A percentile compares a stretch with the other conserved stretches of the same genome.
These are phyloP conservation scores for Daldinia bambusicola DNA, from an alignment of 495 filamentous ascomycete genomes.

Conservation along the genomic window DNA sequence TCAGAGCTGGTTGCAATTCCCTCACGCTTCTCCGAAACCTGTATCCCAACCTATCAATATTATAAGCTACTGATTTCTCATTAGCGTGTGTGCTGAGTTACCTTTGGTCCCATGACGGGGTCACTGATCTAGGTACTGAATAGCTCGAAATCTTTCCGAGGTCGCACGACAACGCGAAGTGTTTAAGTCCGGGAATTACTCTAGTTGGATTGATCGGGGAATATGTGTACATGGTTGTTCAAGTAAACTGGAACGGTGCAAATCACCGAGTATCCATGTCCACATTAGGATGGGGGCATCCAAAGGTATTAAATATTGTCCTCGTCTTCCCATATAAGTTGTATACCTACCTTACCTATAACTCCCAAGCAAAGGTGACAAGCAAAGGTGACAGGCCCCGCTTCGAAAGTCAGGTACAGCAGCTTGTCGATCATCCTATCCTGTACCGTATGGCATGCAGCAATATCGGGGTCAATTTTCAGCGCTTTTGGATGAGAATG, in stretches of 20 bases:
- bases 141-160: slow-evolving; percentile 1
- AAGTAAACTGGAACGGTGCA: neutral
- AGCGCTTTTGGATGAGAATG: neutral
- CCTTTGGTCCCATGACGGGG: slow-evolving; percentile 25
- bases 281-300: neutral
- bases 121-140: slow-evolving; percentile 1
- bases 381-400: neutral
- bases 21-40: neutral
- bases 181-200: slow-evolving; percentile 1
- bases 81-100: slow-evolving; percentile 8
- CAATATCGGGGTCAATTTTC: neutral
- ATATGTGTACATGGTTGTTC: neutral
- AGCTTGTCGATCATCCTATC: neutral
- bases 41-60: slow-evolving; percentile 6
- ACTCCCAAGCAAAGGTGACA: neutral
- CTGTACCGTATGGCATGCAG: neutral
- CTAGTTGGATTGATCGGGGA: slow-evolving; percentile 2
- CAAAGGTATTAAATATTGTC: slow-evolving; percentile 24
- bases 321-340: neutral
- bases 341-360: neutral
- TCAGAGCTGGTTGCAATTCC: neutral
- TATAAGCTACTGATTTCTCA: slow-evolving; percentile 13
- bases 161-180: neutral
- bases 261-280: neutral
- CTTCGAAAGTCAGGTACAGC: neutral